phyloP scores from a whole-genome alignment of 148 eudicot genomes.

The Arbutus unedo region DNA sequence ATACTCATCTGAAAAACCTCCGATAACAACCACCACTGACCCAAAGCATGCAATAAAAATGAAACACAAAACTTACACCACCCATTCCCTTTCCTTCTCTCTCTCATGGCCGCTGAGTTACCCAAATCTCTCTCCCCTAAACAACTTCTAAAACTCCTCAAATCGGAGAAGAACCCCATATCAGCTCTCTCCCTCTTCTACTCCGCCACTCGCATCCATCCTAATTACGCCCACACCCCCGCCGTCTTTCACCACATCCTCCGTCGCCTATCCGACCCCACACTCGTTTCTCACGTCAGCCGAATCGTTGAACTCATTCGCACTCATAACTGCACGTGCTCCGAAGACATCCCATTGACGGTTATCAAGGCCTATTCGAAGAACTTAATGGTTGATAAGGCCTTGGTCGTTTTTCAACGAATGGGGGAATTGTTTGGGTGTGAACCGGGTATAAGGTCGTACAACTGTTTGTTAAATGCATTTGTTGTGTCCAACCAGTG shows the following conservation, averaged over 20 bases:
- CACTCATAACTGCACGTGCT: slow-evolving; percentile 41
- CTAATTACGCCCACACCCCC: slow-evolving; percentile 36
- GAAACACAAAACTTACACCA: neutral
- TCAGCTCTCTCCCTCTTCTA: slow-evolving; percentile 66
- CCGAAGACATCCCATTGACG: slow-evolving; percentile 59
- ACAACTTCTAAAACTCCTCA: slow-evolving; percentile 51
- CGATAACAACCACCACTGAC: neutral
- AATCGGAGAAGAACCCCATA: slow-evolving; percentile 44
- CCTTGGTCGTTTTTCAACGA: slow-evolving; percentile 47
- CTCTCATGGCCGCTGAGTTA: slow-evolving; percentile 33
- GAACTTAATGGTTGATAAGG: slow-evolving; percentile 50
- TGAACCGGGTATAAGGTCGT: slow-evolving; percentile 59
- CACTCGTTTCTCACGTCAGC: slow-evolving; percentile 37
- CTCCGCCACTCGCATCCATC: slow-evolving; percentile 33
- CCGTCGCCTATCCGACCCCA: slow-evolving; percentile 46
- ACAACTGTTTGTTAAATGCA: slow-evolving; percentile 62
- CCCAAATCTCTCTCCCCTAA: slow-evolving; percentile 46
- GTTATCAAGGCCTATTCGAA: slow-evolving; percentile 43
- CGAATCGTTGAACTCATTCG: slow-evolving; percentile 45
- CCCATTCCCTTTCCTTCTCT: neutral
- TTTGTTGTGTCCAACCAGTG: slow-evolving; percentile 44
- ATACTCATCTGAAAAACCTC: neutral
- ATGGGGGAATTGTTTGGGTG: slow-evolving; percentile 71
- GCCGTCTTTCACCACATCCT: slow-evolving; percentile 66
- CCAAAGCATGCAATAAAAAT: slow-evolving; percentile 14